Evolutionary conservation across 768 basidiomycete species (phyloP), one percentile per base, ranked within the genome.

Genomic region (Hygrocybe punicea): DNA sequence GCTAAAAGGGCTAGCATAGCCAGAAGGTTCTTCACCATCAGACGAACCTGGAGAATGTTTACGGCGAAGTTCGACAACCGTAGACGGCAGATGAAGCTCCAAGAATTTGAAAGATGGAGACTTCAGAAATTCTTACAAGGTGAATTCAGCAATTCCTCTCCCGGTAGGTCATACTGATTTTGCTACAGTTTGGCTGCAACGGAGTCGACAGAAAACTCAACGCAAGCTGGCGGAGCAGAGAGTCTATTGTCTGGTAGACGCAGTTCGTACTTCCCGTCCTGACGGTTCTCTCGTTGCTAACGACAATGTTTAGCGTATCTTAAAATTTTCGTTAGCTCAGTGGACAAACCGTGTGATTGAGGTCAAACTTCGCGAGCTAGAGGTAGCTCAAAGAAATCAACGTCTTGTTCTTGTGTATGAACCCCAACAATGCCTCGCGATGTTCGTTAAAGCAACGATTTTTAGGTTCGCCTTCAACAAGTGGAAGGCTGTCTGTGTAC

Each of bases 271-370:
- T 51, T 39, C 40, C 8, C 19, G 13, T 35, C 6, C 35, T 14
- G 29, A 46, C 17, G 14, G 34, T n/a, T 21, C 6, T 23, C 55
- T 29, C 24, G 14, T 23, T 25, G 36, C 51, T 53, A 10, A 60
- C 19, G 33, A 19, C 6, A 35, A 35, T 56, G 36, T 51, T 44
- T 58, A 91, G 89, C 81, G 84, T 52, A 69, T 82, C 49, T 62
- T 84, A 58, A 69, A 71, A n/a, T 65, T 71, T 44, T 63, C 77
- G 2, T 67, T 93, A 55, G 67, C 71, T 17, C 72, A 66, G 40
- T 93, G 91, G 91, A 89, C 84, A 8, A 84, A 84, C 61, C 80
- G 82, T 5, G 84, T 90, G 7, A 86, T 91, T 56, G 83, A 83
- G 48, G 69, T 89, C 49, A 93, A 91, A 65, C 77, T 84, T 51